Percentiles rank a stretch among this genome's conserved stretches.
phyloP scores from a whole-genome alignment of 495 filamentous ascomycete genomes.

The Daldinia concentrica region DNA sequence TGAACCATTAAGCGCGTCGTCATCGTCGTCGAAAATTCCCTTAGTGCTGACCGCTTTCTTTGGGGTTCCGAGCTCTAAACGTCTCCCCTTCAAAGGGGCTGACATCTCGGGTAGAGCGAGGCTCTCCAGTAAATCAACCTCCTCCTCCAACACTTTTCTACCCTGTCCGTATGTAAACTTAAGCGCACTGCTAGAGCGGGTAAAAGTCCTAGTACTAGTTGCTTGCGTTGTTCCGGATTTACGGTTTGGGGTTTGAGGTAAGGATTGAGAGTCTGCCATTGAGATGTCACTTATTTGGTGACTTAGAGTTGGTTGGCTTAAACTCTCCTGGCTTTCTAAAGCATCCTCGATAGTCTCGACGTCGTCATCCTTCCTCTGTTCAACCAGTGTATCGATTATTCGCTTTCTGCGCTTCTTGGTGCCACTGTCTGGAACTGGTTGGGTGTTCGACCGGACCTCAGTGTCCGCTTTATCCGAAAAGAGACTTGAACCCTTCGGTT shows the following conservation, averaged over 20 bases:
- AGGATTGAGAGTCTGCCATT: slow-evolving; percentile 30
- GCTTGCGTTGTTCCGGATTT: slow-evolving; percentile 24
- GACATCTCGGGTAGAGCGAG: slow-evolving; percentile 40
- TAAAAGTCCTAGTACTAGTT: slow-evolving; percentile 38
- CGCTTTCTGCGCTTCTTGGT: slow-evolving; percentile 54
- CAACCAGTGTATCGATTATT: slow-evolving; percentile 64
- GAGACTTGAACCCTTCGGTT: neutral
- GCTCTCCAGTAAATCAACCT: slow-evolving; percentile 46
- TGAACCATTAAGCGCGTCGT: slow-evolving; percentile 69
- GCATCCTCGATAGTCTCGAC: slow-evolving; percentile 19
- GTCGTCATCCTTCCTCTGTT: slow-evolving; percentile 48
- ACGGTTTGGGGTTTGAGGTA: slow-evolving; percentile 37
- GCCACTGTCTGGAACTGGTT: slow-evolving; percentile 20
- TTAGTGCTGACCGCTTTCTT: slow-evolving; percentile 45
- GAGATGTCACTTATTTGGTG: slow-evolving; percentile 32
- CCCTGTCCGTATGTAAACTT: slow-evolving; percentile 62
- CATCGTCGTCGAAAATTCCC: slow-evolving; percentile 57
- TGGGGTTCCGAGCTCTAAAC: slow-evolving; percentile 51
- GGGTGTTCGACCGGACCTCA: slow-evolving; percentile 10
- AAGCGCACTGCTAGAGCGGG: slow-evolving; percentile 45
- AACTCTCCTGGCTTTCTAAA: slow-evolving; percentile 13
- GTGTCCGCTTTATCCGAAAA: slow-evolving; percentile 5
- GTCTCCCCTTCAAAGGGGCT: slow-evolving; percentile 44
- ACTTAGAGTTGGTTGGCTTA: slow-evolving; percentile 27
- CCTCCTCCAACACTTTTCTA: slow-evolving; percentile 57